A percentile compares a stretch with the other conserved stretches of the same genome.
These are phyloP conservation scores for Lentinula guzmanii DNA, from an alignment of 768 basidiomycete genomes.

Conservation along the genomic window DNA sequence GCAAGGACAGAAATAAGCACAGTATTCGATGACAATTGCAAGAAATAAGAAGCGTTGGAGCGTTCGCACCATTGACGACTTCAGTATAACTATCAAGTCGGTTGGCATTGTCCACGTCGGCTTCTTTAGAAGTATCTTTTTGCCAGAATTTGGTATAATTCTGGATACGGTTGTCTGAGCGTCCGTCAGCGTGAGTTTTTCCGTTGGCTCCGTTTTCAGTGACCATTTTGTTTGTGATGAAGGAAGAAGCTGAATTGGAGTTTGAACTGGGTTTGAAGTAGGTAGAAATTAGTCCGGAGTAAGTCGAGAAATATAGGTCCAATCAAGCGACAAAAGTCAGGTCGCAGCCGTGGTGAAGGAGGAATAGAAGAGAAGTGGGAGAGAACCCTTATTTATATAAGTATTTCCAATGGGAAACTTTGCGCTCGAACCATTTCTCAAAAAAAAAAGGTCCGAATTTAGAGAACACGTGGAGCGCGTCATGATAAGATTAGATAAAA, in stretches of 20 bases:
- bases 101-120: conserved; percentile 55
- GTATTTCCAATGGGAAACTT: background rate
- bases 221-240: background rate
- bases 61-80: conserved; percentile 78
- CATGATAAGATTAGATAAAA: background rate
- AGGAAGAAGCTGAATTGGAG: background rate
- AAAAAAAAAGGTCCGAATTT: background rate
- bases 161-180: conserved; percentile 62
- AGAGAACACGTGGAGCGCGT: background rate
- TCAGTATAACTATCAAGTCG: conserved; percentile 83
- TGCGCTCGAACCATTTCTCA: background rate
- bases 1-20: too few species aligned
- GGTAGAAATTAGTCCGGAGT: background rate
- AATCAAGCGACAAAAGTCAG: too few species aligned
- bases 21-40: background rate
- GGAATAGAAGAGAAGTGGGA: background rate
- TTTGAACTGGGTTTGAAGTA: background rate
- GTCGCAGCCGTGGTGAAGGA: background rate
- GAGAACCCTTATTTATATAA: background rate
- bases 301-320: too few species aligned
- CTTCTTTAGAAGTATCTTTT: conserved; percentile 70
- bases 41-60: background rate
- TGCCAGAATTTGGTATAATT: conserved; percentile 93
- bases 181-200: conserved; percentile 41
- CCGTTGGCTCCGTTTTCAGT: background rate